Base-by-base conservation (phyloP, 2,329 filamentous ascomycete species). In the Phialemoniopsis sp. region DNA sequence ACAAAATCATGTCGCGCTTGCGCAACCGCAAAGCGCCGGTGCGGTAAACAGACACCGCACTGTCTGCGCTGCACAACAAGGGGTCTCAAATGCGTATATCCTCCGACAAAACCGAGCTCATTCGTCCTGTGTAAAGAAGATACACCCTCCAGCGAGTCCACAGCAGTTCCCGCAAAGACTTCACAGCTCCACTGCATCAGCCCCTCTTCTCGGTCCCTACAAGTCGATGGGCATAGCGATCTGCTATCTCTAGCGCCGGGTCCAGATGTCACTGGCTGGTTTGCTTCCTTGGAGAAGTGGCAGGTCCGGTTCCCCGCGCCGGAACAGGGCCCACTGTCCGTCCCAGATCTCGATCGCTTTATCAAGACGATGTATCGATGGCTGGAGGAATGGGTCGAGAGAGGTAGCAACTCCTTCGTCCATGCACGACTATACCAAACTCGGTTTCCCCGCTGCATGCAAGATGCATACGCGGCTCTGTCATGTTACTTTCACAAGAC, bases 341-440 rank as follows among this genome's bases (percentile, higher is more conserved):
- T n/a, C n/a, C n/a, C n/a, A n/a, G n/a, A 17, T 33, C 8, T 55
- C 32, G 43, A 42, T 16, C 34, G 34, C 6, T 43, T 38, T 21
- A 38, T 52, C 14, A 19, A 29, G 13, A 33, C 31, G 2, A 21
- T 55, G 28, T 38, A 48, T 40, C 17, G 29, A n/a, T 59, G 57
- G 56, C 41, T 60, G 4, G 21, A 21, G 16, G 34, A 35, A 3
- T 64, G 59, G 58, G 44, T 48, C 18, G 37, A 39, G 2, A 52
- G 48, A 8, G 55, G 58, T 5, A 40, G 45, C 37, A 58, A 50
- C 29, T 50, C 58, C 2, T 57, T 63, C 34, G 54, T 62, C 8
- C 61, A 63, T 41, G 8, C 38, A 0, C 42, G 41, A 7, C 43
- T 62, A 9, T 64, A 63, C 45, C 36, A 32, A 3, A 35, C 35